Base-by-base conservation (phyloP, 2,329 filamentous ascomycete species). In the Fusarium secorum region DNA sequence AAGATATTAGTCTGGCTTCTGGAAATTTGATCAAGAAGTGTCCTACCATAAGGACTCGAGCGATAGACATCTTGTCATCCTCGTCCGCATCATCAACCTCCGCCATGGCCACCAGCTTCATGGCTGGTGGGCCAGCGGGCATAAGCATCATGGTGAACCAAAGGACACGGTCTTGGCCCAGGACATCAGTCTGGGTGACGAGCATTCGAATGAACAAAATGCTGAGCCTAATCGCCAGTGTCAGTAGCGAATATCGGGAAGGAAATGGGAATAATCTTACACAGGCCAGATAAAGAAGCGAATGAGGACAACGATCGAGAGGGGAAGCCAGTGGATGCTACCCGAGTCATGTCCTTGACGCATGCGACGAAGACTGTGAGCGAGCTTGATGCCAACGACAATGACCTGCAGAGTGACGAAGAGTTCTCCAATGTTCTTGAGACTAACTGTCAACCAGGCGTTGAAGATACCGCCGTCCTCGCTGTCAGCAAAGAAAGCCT, bases 101-200 rank as follows among this genome's bases (percentile, higher is more conserved):
- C 2, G 67, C 67, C 67, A 70, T 70, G 15, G 67, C 67, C 33
- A 70, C 52, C 0, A 70, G 36, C 60, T 70, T 70, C 67, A 70
- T 70, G 17, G 67, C 67, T 0, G 67, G 66, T 0, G 67, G 67
- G 4, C 67, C 67, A 1, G 67, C 42, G 4, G 67, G 67, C 67
- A 70, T 70, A 4, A 70, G 18, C 67, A 70, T 70, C 61, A 70
- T 66, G 11, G 61, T 58, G 24, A 70, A 70, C 66, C 67, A 70
- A 5, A 70, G 61, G 3, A 70, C 61, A 3, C 61, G 67, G 8
- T 70, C 67, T 3, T 70, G 51, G 2, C 66, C 67, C 0, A 70
- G 67, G 1, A 70, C 2, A 0, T 58, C 11, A 2, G 67, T 70
- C 24, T 70, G 45, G 4, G 39, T 66, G 13, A 51, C 10, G 11